Evolutionary conservation across 2,329 filamentous ascomycete species (phyloP), one percentile per base, ranked within the genome.

Genomic region (Sclerotinia trifoliorum): DNA sequence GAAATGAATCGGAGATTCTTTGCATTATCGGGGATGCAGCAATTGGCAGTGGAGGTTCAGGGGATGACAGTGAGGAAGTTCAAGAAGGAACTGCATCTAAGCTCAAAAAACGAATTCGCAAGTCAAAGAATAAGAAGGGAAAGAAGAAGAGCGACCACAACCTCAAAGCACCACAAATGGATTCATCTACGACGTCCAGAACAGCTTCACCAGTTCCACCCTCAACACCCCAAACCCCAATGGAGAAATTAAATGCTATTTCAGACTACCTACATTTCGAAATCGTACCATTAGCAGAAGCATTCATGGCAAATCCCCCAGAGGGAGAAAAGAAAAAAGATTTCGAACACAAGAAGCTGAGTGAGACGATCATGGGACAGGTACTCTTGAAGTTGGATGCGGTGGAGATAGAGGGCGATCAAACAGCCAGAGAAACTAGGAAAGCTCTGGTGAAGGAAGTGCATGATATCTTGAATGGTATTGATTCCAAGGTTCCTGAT

Each of bases 341-440:
- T 19, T 91, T 93, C 46, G 90, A 94, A 75, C 89, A 94, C 77
- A 88, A 90, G 77, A 89, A 86, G 76, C 78, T 95, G 24, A 88
- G 87, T 5, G 92, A 95, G 81, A 91, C 89, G 5, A 85, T 93
- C 51, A 82, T 95, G 82, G 87, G 89, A 70, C 90, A 93, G 73
- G 86, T 93, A 2, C 76, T 94, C 49, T 80, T 95, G 71, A 94
- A 94, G 80, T 79, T 93, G 51, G 92, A 95, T 77, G 88, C 85
- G 29, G 86, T 94, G 3, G 90, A 94, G 73, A 89, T 88, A 0
- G 88, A 90, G 60, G 90, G 90, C 6, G 86, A 91, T 72, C 78
- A 81, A 13, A 87, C 89, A 17, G 87, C 90, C 35, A 83, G 91
- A 70, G 79, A 83, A 17, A 85, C 82, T 77, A 82, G 92, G 75